A percentile compares a stretch with the other conserved stretches of the same genome.
These are phyloP conservation scores for Dothistroma septosporum DNA, from an alignment of 2,329 filamentous ascomycete species.

Conservation along the genomic window DNA sequence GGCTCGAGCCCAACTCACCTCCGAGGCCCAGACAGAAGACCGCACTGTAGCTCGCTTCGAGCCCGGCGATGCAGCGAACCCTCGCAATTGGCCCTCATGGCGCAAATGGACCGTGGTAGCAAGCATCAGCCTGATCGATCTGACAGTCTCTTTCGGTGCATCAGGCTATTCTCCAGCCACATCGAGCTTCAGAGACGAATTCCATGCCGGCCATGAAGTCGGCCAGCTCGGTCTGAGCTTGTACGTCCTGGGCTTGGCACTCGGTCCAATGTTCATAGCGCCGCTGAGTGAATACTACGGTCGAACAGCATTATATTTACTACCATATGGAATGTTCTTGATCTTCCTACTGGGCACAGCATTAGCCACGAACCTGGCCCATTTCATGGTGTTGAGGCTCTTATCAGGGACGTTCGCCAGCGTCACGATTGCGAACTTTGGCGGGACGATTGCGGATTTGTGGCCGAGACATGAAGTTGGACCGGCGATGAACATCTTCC, in stretches of 20 bases:
- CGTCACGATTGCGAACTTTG: constrained; percentile 49
- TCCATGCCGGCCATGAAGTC: constrained; percentile 40
- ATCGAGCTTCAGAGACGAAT: constrained; percentile 41
- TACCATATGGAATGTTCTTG: constrained; percentile 43
- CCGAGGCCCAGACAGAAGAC: not conserved
- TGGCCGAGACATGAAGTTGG: constrained; percentile 44
- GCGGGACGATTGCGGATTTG: constrained; percentile 50
- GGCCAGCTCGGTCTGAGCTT: constrained; percentile 45
- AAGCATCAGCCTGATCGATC: constrained; percentile 36
- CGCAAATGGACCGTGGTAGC: constrained; percentile 47
- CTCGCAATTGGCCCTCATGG: constrained; percentile 43
- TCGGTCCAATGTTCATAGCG: constrained; percentile 45
- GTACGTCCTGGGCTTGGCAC: constrained; percentile 46
- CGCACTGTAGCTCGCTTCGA: constrained; percentile 29
- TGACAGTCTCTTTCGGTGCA: constrained; percentile 38
- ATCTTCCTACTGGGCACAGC: constrained; percentile 43
- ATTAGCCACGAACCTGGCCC: constrained; percentile 37
- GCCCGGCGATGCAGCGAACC: constrained; percentile 40
- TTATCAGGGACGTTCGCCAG: constrained; percentile 46
- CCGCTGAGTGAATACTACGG: constrained; percentile 47
- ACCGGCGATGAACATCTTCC: constrained; percentile 41
- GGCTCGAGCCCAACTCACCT: not conserved
- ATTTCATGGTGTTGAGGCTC: constrained; percentile 43
- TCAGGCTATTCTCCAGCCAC: constrained; percentile 47
- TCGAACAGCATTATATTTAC: constrained; percentile 41